phyloP scores from a whole-genome alignment of 192 early-diverging fungal species.

The Phycomyces nitens region DNA sequence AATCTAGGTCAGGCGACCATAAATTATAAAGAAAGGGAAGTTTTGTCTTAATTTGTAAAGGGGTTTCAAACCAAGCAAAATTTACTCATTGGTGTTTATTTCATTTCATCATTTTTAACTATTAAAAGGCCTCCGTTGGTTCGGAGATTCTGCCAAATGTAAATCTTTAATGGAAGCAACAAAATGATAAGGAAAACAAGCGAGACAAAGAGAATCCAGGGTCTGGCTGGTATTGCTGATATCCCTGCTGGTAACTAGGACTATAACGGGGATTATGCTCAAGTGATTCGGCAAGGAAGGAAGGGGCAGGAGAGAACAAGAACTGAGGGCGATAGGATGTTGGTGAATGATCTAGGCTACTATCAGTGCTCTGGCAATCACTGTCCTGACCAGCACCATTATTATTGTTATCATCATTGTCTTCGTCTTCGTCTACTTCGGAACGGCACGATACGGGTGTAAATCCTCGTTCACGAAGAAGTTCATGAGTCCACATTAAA shows the following conservation, averaged over 20 bases:
- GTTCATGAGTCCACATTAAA: constrained; percentile 23
- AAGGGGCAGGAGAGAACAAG: neutral
- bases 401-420: neutral
- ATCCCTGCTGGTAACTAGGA: too few relatives aligned
- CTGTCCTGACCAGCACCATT: neutral
- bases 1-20: neutral
- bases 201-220: too few relatives aligned
- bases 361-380: neutral
- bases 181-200: too few relatives aligned
- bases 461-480: constrained; percentile 19
- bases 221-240: too few relatives aligned
- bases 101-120: too few relatives aligned
- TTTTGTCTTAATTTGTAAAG: neutral
- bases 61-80: too few relatives aligned
- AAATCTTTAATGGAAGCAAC: too few relatives aligned
- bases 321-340: neutral
- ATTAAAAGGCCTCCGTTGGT: too few relatives aligned
- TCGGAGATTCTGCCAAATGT: too few relatives aligned
- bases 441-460: constrained; percentile 12
- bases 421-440: constrained; percentile 5
- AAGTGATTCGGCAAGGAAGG: neutral
- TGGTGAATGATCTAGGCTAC: neutral
- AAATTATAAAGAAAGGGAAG: neutral
- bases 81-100: too few relatives aligned
- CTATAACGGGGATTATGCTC: too few relatives aligned